phyloP scores from a whole-genome alignment of 345 rosid genomes.

The Populus deltoides region DNA sequence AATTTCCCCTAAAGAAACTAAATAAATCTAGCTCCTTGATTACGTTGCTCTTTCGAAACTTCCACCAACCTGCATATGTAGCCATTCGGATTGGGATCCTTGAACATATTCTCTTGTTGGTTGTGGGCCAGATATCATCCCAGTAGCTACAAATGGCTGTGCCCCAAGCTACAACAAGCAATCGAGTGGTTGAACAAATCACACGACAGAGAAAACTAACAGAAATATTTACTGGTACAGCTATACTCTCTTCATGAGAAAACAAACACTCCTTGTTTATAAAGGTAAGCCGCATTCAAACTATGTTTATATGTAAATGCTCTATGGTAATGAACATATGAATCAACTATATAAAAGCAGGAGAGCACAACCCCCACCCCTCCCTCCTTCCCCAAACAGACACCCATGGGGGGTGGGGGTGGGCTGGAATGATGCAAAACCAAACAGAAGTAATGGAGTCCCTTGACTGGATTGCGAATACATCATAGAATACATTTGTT shows the following conservation, averaged over 20 bases:
- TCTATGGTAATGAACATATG: too few relatives aligned
- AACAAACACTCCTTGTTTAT: background rate
- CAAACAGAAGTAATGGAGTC: too few relatives aligned
- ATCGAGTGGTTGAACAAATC: background rate
- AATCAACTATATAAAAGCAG: too few relatives aligned
- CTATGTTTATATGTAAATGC: too few relatives aligned
- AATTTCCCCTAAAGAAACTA: slow-evolving; percentile 8
- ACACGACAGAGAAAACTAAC: background rate
- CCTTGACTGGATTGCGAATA: background rate
- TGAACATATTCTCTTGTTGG: slow-evolving; percentile 51
- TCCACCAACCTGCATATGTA: slow-evolving; percentile 80
- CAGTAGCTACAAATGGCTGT: slow-evolving; percentile 52
- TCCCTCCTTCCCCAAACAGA: too few relatives aligned
- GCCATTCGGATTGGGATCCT: slow-evolving; percentile 65
- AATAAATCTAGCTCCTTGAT: slow-evolving; percentile 15
- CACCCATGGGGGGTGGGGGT: too few relatives aligned
- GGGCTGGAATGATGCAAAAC: too few relatives aligned
- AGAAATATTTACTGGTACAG: background rate
- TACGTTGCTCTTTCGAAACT: slow-evolving; percentile 50
- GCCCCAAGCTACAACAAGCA: slow-evolving; percentile 42
- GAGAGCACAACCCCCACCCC: too few relatives aligned
- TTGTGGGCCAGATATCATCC: slow-evolving; percentile 61
- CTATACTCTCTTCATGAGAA: background rate
- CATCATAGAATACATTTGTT: background rate
- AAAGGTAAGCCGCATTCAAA: too few relatives aligned